Base-by-base conservation (phyloP, 2,329 filamentous ascomycete genomes). In the Colletotrichum kahawae region DNA sequence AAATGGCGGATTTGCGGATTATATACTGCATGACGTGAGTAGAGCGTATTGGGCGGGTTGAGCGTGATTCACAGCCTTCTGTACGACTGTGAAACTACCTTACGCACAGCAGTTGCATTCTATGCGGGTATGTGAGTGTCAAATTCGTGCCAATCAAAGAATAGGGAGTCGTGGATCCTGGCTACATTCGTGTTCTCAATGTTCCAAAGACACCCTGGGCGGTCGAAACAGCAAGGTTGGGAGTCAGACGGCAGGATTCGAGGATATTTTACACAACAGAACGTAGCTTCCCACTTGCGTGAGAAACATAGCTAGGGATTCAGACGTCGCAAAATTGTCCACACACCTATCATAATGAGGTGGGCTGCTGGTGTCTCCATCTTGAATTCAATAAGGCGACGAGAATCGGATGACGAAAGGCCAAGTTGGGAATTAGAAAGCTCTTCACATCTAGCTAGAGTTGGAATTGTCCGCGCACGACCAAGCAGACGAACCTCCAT, bases 391-490 rank as follows among this genome's bases (percentile, higher is more conserved):
- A 24, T 24, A 24, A 24, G 24, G 24, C 24, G 24, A 24, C 24
- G 38, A 43, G 38, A 1, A 1, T n/a, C n/a, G 38, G n/a, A n/a
- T 43, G 0, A 43, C 8, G 38, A n/a, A 43, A 2, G 10, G 1
- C 18, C 3, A 43, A 43, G 5, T n/a, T 43, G 18, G 38, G 0
- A 7, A 6, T n/a, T 43, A n/a, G 18, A 0, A 43, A n/a, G 18
- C 0, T 43, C 3, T 4, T 43, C 38, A 43, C 9, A n/a, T 56
- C 59, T 62, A 62, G 21, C 24, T 29, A 18, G 59, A 21, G 4
- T 33, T 33, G 1, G 76, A 77, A 36, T 77, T 75, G 33, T 77
- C 76, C 5, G 71, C 76, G 36, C 76, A 77, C 5, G 66, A 74
- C 76, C 76, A 77, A 6, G 67, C 74, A 7, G 67, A 29, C 4